Conservation (phyloP, 2,329 filamentous ascomycete genomes). For the Bisporella sp. region DNA sequence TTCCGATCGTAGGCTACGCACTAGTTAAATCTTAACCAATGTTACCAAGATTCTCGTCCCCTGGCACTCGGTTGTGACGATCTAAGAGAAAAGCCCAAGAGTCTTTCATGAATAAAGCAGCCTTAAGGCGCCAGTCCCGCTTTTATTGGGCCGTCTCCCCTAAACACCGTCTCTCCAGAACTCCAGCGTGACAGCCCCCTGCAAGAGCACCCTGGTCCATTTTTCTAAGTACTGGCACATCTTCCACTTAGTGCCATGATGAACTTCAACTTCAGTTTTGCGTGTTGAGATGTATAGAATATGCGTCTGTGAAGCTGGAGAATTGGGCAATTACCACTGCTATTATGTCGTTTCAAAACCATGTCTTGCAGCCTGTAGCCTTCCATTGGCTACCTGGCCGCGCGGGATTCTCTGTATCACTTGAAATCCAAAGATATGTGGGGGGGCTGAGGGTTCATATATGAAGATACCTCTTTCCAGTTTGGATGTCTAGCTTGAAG, state of each 20-base stretch:
- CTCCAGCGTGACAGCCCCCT: constrained; percentile 19
- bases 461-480: not conserved
- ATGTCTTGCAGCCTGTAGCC: constrained; percentile 13
- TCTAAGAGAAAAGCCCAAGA: not conserved
- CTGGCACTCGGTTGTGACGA: no score
- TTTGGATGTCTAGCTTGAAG: not conserved
- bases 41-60: no score
- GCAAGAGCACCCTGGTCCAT: constrained; percentile 17
- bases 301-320: not conserved
- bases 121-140: constrained; percentile 10
- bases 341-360: constrained; percentile 23
- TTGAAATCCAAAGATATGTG: constrained; percentile 5
- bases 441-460: not conserved
- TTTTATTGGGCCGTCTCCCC: constrained; percentile 17
- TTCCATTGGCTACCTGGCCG: constrained; percentile 19
- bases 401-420: constrained; percentile 15
- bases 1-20: no score
- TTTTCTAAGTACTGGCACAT: constrained; percentile 22
- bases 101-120: constrained; percentile 15
- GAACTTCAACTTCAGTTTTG: constrained; percentile 5
- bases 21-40: no score
- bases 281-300: constrained; percentile 6
- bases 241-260: constrained; percentile 15
- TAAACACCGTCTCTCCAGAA: constrained; percentile 20
- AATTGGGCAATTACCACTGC: constrained; percentile 4